Evolutionary conservation across 495 filamentous ascomycete genomes (phyloP), one percentile per base, ranked within the genome.

Genomic region (Tuber magnatum): DNA sequence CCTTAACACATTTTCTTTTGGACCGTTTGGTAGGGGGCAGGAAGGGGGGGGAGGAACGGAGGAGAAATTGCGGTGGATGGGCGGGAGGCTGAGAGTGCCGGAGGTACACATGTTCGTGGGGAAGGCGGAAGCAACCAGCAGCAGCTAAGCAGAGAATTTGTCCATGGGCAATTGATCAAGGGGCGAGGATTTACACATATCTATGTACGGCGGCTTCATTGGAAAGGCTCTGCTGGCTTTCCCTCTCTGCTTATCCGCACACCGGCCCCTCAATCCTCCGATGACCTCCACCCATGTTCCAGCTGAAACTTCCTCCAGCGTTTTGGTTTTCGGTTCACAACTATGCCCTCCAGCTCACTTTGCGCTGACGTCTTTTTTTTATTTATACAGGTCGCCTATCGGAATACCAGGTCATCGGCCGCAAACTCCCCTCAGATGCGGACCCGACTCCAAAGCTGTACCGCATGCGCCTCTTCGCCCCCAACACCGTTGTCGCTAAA

Each of bases 391-490:
- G 94, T 91, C 94, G 96, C 89, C 94, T 99, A 87, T 92, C 90
- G 84, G 95, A 99, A 89, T 99, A 97, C 90, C 96, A 97, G 89
- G 95, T 99, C 87, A 97, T 99, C 83, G 95, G 95, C 88, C 96
- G 96, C 87, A 94, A 97, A 86, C 87, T 98, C 91, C 95, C 95
- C 85, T 92, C 91, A 82, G 96, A 99, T 87, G 88, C 92, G 81
- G 95, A 96, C 87, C 92, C 94, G 81, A 93, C 92, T 78, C 95
- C 95, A 80, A 95, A 94, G 89, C 91, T 99, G 85, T 99, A 98
- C 90, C 93, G 95, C 86, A 99, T 99, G 96, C 93, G 94, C 86
- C 97, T 99, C 86, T 99, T 99, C 84, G 95, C 95, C 76, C 93
- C 94, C 78, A 99, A 99, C 87, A 88, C 90, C 82, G 94, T 98